Conservation (phyloP, 2,329 filamentous ascomycete species). For the Fusarium dimerum region DNA sequence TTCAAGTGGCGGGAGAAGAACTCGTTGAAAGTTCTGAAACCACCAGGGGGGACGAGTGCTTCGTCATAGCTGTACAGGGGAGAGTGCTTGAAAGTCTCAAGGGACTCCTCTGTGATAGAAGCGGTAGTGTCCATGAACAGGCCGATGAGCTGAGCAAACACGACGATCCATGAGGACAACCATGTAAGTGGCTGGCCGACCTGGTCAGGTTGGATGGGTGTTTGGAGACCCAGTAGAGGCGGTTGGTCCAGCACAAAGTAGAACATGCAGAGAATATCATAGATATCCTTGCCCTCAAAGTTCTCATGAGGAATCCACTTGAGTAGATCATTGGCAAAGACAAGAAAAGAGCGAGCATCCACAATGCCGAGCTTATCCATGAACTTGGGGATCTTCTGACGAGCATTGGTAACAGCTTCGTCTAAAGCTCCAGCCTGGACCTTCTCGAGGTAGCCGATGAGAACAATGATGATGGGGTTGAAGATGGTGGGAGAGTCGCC, state of each 20-base stretch:
- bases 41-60: constrained; percentile 32
- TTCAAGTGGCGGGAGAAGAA: constrained; percentile 42
- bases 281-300: constrained; percentile 36
- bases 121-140: constrained; percentile 34
- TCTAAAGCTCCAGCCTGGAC: constrained; percentile 9
- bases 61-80: constrained; percentile 34
- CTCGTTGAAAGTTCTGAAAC: constrained; percentile 41
- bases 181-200: constrained; percentile 30
- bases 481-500: constrained; percentile 9
- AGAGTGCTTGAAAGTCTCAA: constrained; percentile 35
- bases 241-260: constrained; percentile 42
- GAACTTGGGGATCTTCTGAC: constrained; percentile 19
- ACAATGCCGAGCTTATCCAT: constrained; percentile 25
- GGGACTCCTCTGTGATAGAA: constrained; percentile 33
- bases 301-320: constrained; percentile 40
- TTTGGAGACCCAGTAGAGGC: constrained; percentile 25
- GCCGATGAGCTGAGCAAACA: constrained; percentile 39
- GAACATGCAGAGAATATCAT: constrained; percentile 39
- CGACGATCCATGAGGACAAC: constrained; percentile 41
- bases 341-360: constrained; percentile 23
- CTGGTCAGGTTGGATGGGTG: constrained; percentile 31
- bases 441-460: constrained; percentile 19
- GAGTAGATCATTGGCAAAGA: constrained; percentile 32
- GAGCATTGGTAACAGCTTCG: constrained; percentile 12
- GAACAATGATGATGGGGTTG: constrained; percentile 25